A percentile compares a stretch with the other conserved stretches of the same genome.
Conservation (phyloP, 768 basidiomycete genomes). For the Ramaria rubella region DNA sequence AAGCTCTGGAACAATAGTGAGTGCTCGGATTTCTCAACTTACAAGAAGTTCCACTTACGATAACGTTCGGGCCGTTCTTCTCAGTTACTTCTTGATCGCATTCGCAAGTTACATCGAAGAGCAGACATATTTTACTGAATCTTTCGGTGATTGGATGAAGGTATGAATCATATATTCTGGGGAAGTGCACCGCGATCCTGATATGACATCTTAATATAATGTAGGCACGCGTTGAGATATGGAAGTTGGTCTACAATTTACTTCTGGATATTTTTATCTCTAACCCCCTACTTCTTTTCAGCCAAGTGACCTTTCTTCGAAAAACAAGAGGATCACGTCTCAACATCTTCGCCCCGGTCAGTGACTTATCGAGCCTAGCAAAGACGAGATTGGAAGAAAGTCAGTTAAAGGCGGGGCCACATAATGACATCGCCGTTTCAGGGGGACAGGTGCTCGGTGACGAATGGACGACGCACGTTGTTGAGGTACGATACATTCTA, state of each 20-base stretch:
- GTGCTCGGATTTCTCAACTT: constrained; percentile 21
- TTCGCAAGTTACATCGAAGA: constrained; percentile 84
- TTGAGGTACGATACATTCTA: constrained; percentile 51
- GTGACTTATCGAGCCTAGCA: constrained; percentile 79
- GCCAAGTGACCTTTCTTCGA: constrained; percentile 82
- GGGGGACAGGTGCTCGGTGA: constrained; percentile 88
- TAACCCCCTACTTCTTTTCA: constrained; percentile 26
- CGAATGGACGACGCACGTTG: constrained; percentile 92
- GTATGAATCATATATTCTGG: constrained; percentile 31
- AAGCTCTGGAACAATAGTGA: constrained; percentile 87
- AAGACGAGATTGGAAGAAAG: constrained; percentile 54
- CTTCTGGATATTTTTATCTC: background rate
- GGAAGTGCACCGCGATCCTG: background rate
- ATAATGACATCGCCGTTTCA: constrained; percentile 64
- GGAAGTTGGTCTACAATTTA: constrained; percentile 63
- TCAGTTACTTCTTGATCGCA: constrained; percentile 87
- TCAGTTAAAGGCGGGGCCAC: constrained; percentile 57
- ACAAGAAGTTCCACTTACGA: background rate
- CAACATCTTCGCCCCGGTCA: constrained; percentile 87
- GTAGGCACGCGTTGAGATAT: constrained; percentile 80
- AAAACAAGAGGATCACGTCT: constrained; percentile 74
- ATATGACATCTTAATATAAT: background rate
- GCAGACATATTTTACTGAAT: constrained; percentile 51
- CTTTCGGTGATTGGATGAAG: constrained; percentile 85
- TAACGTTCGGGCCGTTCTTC: background rate